Conservation (phyloP, 192 early-diverging fungal species). For the Rhizophagus sp. region DNA sequence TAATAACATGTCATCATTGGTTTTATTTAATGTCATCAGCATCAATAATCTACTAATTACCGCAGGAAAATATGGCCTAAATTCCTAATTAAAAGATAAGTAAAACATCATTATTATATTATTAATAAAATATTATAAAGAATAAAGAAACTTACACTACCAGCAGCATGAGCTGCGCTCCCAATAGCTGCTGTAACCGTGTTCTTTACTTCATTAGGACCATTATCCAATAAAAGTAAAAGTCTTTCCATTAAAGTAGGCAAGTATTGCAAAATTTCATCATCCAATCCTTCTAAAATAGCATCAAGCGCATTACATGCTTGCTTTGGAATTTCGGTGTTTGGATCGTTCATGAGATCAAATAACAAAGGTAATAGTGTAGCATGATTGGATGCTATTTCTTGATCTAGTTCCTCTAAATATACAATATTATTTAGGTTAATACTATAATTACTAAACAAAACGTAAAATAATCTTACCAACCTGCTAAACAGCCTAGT, state of each 20-base stretch:
- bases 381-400: conserved; percentile 79
- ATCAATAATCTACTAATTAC: conserved; percentile 68
- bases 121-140: not conserved
- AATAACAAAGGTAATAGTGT: conserved; percentile 85
- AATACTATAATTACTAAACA: not conserved
- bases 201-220: conserved; percentile 67
- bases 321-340: conserved; percentile 72
- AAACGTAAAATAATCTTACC: not conserved
- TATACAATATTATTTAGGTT: not conserved
- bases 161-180: conserved; percentile 86
- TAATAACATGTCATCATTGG: conserved; percentile 72
- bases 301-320: conserved; percentile 85
- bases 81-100: conserved; percentile 36
- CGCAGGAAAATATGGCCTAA: conserved; percentile 76
- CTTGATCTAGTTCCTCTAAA: conserved; percentile 75
- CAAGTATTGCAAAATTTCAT: conserved; percentile 76
- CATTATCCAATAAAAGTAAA: conserved; percentile 70
- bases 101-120: not conserved
- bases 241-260: conserved; percentile 83
- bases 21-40: conserved; percentile 69
- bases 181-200: conserved; percentile 85
- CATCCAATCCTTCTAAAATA: conserved; percentile 84
- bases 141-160: conserved; percentile 38
- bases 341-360: conserved; percentile 76
- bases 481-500: conserved; percentile 70